Conservation (phyloP, 768 basidiomycete species). For the Naganishia friedmannii region DNA sequence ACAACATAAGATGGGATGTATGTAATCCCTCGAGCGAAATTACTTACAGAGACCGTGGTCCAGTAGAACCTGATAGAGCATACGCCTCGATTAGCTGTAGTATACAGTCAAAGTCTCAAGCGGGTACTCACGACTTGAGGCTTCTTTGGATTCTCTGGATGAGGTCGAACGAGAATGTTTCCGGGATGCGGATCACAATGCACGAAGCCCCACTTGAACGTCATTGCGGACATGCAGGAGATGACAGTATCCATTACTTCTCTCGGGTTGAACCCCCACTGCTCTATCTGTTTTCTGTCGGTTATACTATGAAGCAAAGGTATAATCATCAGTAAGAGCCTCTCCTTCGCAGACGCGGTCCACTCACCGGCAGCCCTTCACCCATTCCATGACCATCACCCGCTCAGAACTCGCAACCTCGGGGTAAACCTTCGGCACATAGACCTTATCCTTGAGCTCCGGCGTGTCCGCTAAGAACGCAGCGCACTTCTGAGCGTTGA, state of each 20-base stretch:
- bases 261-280: conserved; percentile 48
- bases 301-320: conserved; percentile 45
- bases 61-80: conserved; percentile 67
- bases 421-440: conserved; percentile 62
- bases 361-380: conserved; percentile 49
- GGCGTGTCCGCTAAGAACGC: conserved; percentile 69
- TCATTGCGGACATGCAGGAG: conserved; percentile 76
- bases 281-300: conserved; percentile 50
- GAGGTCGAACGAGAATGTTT: conserved; percentile 63
- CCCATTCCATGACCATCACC: conserved; percentile 58
- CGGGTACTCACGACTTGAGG: conserved; percentile 52
- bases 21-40: not conserved
- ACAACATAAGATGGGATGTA: not conserved
- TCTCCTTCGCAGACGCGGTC: not conserved
- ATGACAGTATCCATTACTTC: conserved; percentile 79
- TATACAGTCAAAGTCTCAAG: not conserved
- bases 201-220: conserved; percentile 88
- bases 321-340: not conserved
- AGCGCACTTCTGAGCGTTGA: conserved; percentile 70
- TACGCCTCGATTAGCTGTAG: not conserved
- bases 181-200: conserved; percentile 63
- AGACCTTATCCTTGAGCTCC: conserved; percentile 65
- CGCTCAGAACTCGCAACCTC: conserved; percentile 59
- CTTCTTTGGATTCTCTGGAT: conserved; percentile 59
- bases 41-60: conserved; percentile 75